Base-by-base conservation (phyloP, 1,139 yeast genomes). In the Suhomyces wounanorum region DNA sequence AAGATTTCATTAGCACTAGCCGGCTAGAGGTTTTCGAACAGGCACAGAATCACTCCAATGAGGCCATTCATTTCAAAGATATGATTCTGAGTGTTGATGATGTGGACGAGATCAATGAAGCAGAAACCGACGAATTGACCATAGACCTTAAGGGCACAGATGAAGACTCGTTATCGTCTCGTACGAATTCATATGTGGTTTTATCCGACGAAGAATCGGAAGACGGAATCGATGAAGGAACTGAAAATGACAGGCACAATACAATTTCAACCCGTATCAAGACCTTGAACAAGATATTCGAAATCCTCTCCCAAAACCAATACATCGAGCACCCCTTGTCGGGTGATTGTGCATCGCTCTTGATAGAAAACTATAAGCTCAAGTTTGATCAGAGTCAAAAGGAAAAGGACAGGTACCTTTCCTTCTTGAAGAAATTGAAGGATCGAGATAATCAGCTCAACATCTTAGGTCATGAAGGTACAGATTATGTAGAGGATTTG, bases 321-420 rank as follows among this genome's bases (percentile, higher is more conserved):
- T 91, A 86, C 53, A 78, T 92, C n/a, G 96, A 89, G 55, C 80
- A 89, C 61, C 99, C 99, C 0, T 82, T 95, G 14, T 92, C 98
- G 59, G 77, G 78, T 33, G 98, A 92, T 46, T 94, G 99, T 66
- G 89, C 96, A 3, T 82, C 78, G 42, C 64, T 80, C 28, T 67
- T 92, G 30, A 75, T 87, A 4, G 84, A 81, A n/a, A 85, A 84
- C 52, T 77, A 90, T 64, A 86, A 85, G 60, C 67, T 74, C 25
- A 85, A 86, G 59, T 89, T 87, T 64, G 94, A 88, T 53, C 89
- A 84, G 53, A 79, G 85, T 11, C 83, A 87, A 42, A 78, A 78
- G 55, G 97, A 94, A 59, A 84, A 95, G 59, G 96, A 92, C 50
- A 78, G 82, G 2, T 95, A 91, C 65, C 72, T 85, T 39, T 80